phyloP scores from a whole-genome alignment of 2,329 filamentous ascomycete genomes.

The Ophiocordyceps sinensis region DNA sequence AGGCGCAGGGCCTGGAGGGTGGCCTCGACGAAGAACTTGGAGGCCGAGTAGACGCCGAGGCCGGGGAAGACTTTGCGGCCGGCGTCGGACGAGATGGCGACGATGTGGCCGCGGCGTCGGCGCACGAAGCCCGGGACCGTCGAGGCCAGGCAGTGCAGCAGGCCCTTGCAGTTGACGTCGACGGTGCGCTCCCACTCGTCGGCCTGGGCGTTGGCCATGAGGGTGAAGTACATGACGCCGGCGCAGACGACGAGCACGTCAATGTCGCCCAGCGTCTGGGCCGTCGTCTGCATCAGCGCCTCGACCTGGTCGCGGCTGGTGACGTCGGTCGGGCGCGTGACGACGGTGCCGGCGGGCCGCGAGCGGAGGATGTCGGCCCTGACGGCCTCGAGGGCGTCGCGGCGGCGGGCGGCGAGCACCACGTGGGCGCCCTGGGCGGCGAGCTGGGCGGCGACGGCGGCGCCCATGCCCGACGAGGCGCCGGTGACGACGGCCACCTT shows the following conservation, averaged over 20 bases:
- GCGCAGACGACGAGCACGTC: constrained; percentile 72
- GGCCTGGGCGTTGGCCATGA: constrained; percentile 63
- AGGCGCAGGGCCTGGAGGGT: constrained; percentile 61
- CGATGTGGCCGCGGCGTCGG: constrained; percentile 56
- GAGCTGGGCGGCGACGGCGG: constrained; percentile 55
- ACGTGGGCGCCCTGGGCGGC: constrained; percentile 58
- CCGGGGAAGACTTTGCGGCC: constrained; percentile 73
- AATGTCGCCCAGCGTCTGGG: constrained; percentile 50
- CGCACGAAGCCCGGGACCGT: constrained; percentile 58
- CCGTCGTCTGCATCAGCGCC: constrained; percentile 43
- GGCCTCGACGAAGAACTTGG: constrained; percentile 76
- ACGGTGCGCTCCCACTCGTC: constrained; percentile 74
- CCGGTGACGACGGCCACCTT: constrained; percentile 65
- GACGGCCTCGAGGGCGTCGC: constrained; percentile 51
- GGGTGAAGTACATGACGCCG: constrained; percentile 79
- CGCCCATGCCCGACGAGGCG: constrained; percentile 66
- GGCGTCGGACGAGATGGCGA: constrained; percentile 71
- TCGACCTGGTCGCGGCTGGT: constrained; percentile 53
- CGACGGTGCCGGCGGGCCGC: constrained; percentile 44
- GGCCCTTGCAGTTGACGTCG: constrained; percentile 76
- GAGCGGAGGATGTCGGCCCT: constrained; percentile 39
- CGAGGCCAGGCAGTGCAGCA: constrained; percentile 57
- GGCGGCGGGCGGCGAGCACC: constrained; percentile 56
- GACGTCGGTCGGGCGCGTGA: constrained; percentile 59
- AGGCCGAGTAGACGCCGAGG: constrained; percentile 67